Evolutionary conservation across 2,329 filamentous ascomycete species (phyloP).

Genomic region (Mycosphaerella arachidis): DNA sequence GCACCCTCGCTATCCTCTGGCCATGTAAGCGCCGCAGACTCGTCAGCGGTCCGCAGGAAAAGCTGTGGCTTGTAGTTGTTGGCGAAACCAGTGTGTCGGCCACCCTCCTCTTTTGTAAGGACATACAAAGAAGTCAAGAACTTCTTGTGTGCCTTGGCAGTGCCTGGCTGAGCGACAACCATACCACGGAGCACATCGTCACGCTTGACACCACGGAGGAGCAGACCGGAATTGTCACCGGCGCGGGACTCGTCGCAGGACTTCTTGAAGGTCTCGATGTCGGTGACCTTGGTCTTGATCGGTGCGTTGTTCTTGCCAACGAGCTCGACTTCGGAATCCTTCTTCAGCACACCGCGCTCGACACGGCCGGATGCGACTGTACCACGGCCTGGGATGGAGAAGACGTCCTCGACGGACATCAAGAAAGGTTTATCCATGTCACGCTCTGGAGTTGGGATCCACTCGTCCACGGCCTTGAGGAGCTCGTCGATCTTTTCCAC

Average conservation of each 20-base stretch:
- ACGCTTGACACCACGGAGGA: slow-evolving; percentile 91
- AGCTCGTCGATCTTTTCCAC: slow-evolving; percentile 85
- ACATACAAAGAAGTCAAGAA: slow-evolving; percentile 97
- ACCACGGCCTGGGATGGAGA: slow-evolving; percentile 70
- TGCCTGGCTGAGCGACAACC: slow-evolving; percentile 81
- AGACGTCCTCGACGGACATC: slow-evolving; percentile 82
- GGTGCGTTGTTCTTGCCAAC: slow-evolving; percentile 76
- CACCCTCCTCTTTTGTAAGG: slow-evolving; percentile 95
- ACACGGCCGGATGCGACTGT: slow-evolving; percentile 97
- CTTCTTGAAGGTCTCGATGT: slow-evolving; percentile 99
- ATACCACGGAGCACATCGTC: slow-evolving; percentile 94
- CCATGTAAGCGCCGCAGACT: slow-evolving; percentile 74
- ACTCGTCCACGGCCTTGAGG: slow-evolving; percentile 80
- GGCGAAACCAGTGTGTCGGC: slow-evolving; percentile 91
- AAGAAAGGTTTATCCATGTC: slow-evolving; percentile 98
- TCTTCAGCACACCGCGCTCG: slow-evolving; percentile 91
- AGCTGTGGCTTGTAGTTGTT: slow-evolving; percentile 97
- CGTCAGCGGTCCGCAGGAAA: slow-evolving; percentile 84
- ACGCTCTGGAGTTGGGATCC: slow-evolving; percentile 94
- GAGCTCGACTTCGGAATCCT: slow-evolving; percentile 89
- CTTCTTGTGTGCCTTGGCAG: slow-evolving; percentile 79
- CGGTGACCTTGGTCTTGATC: slow-evolving; percentile 98
- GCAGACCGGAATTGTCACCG: slow-evolving; percentile 95
- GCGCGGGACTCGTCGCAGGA: slow-evolving; percentile 94
- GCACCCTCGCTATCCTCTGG: slow-evolving; percentile 75